Conservation (phyloP, 306 rosid species). For the Acacia confusa region DNA sequence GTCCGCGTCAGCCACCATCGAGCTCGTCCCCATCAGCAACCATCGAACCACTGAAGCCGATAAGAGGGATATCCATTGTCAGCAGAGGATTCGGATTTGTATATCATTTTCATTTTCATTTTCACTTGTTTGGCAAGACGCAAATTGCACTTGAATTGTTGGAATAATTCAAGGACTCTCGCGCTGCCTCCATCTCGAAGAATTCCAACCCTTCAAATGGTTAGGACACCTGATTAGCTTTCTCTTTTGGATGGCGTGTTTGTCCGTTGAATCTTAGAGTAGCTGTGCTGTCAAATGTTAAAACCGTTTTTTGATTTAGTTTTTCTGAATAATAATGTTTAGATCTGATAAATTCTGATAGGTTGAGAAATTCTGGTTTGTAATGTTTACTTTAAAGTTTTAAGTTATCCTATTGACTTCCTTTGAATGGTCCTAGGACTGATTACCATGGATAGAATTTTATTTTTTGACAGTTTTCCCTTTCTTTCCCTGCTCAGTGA, state of each 20-base stretch:
- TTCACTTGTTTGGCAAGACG: too few relatives aligned
- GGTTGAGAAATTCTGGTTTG: not conserved
- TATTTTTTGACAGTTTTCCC: not conserved
- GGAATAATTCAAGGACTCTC: constrained; percentile 50
- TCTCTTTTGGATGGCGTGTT: not conserved
- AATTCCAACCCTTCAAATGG: constrained; percentile 45
- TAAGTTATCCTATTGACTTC: not conserved
- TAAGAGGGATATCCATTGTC: too few relatives aligned
- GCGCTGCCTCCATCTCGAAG: constrained; percentile 43
- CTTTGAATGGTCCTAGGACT: not conserved
- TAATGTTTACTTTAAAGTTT: not conserved
- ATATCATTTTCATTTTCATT: too few relatives aligned
- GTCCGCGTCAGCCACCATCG: too few relatives aligned
- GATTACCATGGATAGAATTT: not conserved
- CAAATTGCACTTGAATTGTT: too few relatives aligned
- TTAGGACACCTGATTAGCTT: constrained; percentile 14
- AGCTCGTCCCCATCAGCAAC: too few relatives aligned
- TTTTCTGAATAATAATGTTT: not conserved
- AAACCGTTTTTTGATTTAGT: not conserved
- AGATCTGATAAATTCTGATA: not conserved
- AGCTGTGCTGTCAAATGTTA: not conserved
- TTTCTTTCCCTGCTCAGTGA: not conserved
- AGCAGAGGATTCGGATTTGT: too few relatives aligned
- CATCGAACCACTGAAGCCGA: too few relatives aligned
- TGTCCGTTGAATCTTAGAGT: not conserved